phyloP scores from a whole-genome alignment of 352 stramenopile species.

The Phytophthora parvispora region DNA sequence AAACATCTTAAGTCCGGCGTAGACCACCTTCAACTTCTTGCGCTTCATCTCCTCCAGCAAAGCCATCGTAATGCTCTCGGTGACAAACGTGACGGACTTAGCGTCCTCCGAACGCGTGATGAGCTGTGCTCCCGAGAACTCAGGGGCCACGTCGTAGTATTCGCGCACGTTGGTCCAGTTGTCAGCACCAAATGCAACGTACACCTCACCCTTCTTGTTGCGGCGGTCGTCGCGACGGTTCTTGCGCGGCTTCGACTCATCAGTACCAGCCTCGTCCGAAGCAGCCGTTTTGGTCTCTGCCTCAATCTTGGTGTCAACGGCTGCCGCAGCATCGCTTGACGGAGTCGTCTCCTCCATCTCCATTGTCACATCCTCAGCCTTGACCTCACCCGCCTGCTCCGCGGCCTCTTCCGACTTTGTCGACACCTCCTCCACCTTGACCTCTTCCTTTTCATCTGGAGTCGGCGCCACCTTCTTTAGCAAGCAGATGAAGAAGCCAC shows the following conservation, averaged over 20 bases:
- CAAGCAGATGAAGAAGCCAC: conserved; percentile 99
- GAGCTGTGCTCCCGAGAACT: conserved; percentile 83
- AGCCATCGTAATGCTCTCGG: conserved; percentile 84
- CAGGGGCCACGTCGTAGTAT: conserved; percentile 79
- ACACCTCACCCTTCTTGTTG: conserved; percentile 76
- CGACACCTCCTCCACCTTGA: no score
- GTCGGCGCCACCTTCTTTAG: conserved; percentile 93
- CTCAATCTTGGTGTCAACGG: conserved; percentile 32
- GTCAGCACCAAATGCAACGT: conserved; percentile 71
- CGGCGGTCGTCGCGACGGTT: conserved; percentile 63
- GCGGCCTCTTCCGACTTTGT: no score
- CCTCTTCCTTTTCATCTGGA: conserved; percentile 40
- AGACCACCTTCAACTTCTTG: conserved; percentile 92
- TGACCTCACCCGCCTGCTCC: no score
- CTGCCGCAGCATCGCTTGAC: conserved; percentile 17
- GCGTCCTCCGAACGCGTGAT: conserved; percentile 91
- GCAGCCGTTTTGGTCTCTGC: conserved; percentile 15
- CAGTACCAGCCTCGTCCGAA: conserved; percentile 15
- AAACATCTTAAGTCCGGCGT: conserved; percentile 94
- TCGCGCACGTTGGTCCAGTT: conserved; percentile 74
- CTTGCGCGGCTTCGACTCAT: conserved; percentile 35
- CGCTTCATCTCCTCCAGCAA: conserved; percentile 88
- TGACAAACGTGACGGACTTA: conserved; percentile 90
- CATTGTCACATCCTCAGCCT: conserved; percentile 3
- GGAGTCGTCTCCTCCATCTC: conserved; percentile 22